Percentiles rank a stretch among this genome's conserved stretches.
Evolutionary conservation across 1,139 yeast species (phyloP).

Genomic region (Suhomyces chickasaworum): DNA sequence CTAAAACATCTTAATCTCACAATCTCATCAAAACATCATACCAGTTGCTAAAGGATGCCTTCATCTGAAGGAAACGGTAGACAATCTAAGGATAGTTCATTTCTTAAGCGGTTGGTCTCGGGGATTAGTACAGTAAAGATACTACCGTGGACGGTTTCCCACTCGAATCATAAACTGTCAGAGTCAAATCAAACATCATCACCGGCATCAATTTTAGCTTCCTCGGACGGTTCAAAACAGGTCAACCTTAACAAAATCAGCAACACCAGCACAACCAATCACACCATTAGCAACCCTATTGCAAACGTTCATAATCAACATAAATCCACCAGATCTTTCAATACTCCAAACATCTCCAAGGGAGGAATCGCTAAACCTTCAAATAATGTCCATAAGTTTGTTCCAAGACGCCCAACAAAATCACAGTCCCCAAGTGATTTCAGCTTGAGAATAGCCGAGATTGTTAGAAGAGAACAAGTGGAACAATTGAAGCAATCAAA

Average conservation of each 20-base stretch:
- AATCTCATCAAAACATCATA: not conserved
- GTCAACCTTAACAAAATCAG: no score
- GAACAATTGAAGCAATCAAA: not conserved
- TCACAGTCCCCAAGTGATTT: not conserved
- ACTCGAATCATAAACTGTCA: not conserved
- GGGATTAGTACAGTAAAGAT: not conserved
- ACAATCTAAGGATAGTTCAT: not conserved
- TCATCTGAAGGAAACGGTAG: not conserved
- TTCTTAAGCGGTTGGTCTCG: not conserved
- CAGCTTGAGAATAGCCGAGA: slow-evolving; percentile 5
- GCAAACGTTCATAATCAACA: not conserved
- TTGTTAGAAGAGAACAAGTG: slow-evolving; percentile 4
- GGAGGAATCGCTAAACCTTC: not conserved
- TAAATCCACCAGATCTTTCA: not conserved
- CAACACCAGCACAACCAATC: not conserved
- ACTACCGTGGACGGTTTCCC: not conserved
- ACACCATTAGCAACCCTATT: no score
- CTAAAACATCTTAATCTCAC: not conserved
- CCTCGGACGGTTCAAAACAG: not conserved
- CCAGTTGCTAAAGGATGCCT: not conserved
- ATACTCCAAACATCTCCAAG: not conserved
- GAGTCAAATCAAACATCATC: not conserved
- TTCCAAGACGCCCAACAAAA: not conserved
- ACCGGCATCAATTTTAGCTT: not conserved
- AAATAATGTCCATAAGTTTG: not conserved